Evolutionary conservation across 352 stramenopile species (phyloP), one percentile per base, ranked within the genome.

Genomic region (Pythium aphanidermatum): DNA sequence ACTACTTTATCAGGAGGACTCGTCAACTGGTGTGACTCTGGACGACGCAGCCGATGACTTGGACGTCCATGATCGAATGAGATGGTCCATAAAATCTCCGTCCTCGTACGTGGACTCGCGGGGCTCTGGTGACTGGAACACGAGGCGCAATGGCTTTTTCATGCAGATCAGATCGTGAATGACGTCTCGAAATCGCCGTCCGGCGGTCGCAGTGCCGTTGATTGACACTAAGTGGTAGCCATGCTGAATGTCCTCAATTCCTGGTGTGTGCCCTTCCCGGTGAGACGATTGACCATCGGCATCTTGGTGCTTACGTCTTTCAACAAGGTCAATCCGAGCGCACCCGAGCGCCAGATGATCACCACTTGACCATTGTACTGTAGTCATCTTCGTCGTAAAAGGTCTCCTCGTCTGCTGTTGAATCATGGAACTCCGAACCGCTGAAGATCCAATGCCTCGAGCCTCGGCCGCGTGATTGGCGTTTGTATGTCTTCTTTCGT

Each of bases 221-320:
- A 88, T 68, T 8, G 68, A 70, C 9, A 63, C 53, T 2, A 88
- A 63, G 13, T 67, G 39, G 42, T 60, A 74, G 3, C 73, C 76
- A 25, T 74, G 58, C 9, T 70, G 51, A 8, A 88, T 34, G 0
- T 37, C 45, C 10, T 74, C 64, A 14, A 88, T 54, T 7, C 68
- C 66, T 29, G 31, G 2, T 70, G 63, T 0, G 51, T 64, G 0
- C 76, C 73, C 46, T 80, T 81, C n/a, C 73, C 73, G n/a, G 76
- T 88, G 38, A 88, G 64, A 12, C 76, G 73, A 42, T 78, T 79
- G 42, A 88, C 70, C 8, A 74, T n/a, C 11, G 70, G 53, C 26
- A 67, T 55, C 1, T 69, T 67, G 9, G 68, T 73, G 36, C 77
- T 70, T 25, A 58, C 40, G 24, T 84, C 73, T 36, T 82, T 61